phyloP scores from a whole-genome alignment of 2,329 filamentous ascomycete species.

The Ophiocordyceps australis region DNA sequence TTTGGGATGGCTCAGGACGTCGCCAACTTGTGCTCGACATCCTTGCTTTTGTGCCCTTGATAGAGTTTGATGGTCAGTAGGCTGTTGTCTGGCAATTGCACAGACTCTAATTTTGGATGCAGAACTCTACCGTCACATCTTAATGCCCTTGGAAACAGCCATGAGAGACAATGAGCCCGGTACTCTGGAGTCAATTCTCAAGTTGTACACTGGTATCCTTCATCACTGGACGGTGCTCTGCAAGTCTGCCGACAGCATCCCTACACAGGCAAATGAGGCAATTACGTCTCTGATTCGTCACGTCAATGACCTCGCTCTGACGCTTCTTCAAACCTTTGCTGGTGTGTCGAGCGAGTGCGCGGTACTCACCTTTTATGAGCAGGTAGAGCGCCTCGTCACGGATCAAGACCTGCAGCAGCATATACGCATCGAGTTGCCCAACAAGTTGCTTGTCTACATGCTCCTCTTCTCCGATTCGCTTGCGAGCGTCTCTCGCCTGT shows the following conservation, averaged over 20 bases:
- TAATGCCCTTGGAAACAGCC: conserved; percentile 31
- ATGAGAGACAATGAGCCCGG: conserved; percentile 27
- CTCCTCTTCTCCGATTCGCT: conserved; percentile 49
- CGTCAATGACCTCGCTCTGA: conserved; percentile 36
- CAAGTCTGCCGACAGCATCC: conserved; percentile 17
- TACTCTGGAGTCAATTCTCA: conserved; percentile 41
- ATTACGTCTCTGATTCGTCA: conserved; percentile 25
- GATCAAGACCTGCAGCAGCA: conserved; percentile 28
- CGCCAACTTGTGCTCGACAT: conserved; percentile 36
- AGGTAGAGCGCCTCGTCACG: conserved; percentile 36
- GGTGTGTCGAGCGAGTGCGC: conserved; percentile 27
- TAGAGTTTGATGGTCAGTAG: conserved; percentile 33
- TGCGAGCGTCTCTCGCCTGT: conserved; percentile 48
- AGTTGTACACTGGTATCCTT: conserved; percentile 50
- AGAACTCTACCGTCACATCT: conserved; percentile 32
- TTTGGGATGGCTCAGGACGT: conserved; percentile 44
- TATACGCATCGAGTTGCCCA: conserved; percentile 50
- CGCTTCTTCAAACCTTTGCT: conserved; percentile 35
- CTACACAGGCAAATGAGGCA: conserved; percentile 15
- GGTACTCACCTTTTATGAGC: conserved; percentile 54
- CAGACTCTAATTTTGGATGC: too few species aligned
- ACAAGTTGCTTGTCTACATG: conserved; percentile 49
- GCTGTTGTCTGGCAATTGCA: not conserved
- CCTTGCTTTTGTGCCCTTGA: conserved; percentile 34
- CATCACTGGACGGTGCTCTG: conserved; percentile 35